These are phyloP conservation scores for Aspergillus caelatus DNA, from an alignment of 2,329 filamentous ascomycete genomes.

Conservation along the genomic window DNA sequence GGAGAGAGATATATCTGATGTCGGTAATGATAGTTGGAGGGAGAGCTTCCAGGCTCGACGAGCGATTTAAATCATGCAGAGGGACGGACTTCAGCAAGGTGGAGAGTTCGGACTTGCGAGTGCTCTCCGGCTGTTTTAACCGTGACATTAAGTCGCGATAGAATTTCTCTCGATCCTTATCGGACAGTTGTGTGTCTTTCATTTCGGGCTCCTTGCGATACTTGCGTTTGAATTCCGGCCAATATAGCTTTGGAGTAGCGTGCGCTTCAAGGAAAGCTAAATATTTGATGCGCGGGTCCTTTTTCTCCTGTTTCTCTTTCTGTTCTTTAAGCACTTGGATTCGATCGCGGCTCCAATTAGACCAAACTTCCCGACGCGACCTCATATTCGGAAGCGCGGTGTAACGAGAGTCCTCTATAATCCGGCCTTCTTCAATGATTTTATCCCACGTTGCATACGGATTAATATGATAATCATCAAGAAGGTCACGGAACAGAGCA, in stretches of 20 bases:
- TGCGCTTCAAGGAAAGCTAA: constrained; percentile 77
- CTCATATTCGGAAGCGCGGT: constrained; percentile 81
- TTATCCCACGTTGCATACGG: constrained; percentile 93
- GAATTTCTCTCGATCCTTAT: constrained; percentile 53
- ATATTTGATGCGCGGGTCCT: constrained; percentile 81
- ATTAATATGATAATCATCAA: constrained; percentile 79
- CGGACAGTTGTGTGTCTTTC: constrained; percentile 50
- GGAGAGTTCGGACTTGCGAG: constrained; percentile 50
- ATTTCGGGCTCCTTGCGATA: constrained; percentile 80
- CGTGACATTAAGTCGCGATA: constrained; percentile 52
- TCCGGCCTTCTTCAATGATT: constrained; percentile 76
- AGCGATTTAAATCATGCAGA: constrained; percentile 43
- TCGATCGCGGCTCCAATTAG: constrained; percentile 77
- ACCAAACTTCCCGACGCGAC: constrained; percentile 78
- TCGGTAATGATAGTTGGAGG: constrained; percentile 46
- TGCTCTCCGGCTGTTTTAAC: constrained; percentile 50
- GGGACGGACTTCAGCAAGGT: constrained; percentile 48
- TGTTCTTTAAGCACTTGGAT: constrained; percentile 73
- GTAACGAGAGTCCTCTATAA: constrained; percentile 86
- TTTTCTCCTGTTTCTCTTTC: constrained; percentile 74
- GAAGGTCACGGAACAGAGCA: constrained; percentile 79
- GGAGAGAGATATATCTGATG: constrained; percentile 47
- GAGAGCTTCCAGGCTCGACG: constrained; percentile 43
- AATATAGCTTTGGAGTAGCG: constrained; percentile 90
- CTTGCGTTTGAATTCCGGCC: constrained; percentile 94